These are phyloP conservation scores for Tripterygium wilfordii DNA, from an alignment of 177 flowering plant species.

Conservation along the genomic window DNA sequence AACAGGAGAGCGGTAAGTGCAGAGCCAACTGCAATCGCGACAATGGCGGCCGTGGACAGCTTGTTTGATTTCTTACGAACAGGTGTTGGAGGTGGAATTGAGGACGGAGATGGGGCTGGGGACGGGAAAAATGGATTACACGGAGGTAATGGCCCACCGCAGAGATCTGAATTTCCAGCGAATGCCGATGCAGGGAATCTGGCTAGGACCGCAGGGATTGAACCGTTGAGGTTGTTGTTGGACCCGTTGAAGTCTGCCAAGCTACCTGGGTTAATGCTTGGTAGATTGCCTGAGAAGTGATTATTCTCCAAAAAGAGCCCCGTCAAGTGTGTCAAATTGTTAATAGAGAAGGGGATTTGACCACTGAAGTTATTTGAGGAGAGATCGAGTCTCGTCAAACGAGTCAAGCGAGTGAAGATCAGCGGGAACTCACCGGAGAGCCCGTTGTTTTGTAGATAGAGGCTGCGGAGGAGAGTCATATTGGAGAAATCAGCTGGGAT, in stretches of 20 bases:
- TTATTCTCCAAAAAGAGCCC: conserved; percentile 63
- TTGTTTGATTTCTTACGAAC: conserved; percentile 22
- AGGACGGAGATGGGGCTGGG: conserved; percentile 51
- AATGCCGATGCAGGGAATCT: conserved; percentile 52
- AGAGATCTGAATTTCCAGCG: conserved; percentile 59
- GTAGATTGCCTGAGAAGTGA: conserved; percentile 58
- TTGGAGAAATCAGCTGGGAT: conserved; percentile 71
- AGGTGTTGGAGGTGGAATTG: conserved; percentile 1
- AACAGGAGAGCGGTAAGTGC: conserved; percentile 23
- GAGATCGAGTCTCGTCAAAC: conserved; percentile 58
- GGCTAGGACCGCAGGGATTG: conserved; percentile 50
- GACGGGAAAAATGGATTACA: conserved; percentile 58
- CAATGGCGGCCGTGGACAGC: conserved; percentile 50
- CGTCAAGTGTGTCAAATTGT: conserved; percentile 60
- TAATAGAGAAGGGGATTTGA: conserved; percentile 50
- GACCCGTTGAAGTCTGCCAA: conserved; percentile 48
- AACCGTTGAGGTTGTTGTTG: conserved; percentile 68
- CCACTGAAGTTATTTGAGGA: conserved; percentile 69
- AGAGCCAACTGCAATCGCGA: conserved; percentile 39
- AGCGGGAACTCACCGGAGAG: conserved; percentile 68
- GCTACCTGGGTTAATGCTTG: conserved; percentile 35
- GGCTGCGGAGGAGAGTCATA: conserved; percentile 44
- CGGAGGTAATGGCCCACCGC: conserved; percentile 62
- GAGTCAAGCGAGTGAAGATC: conserved; percentile 31
- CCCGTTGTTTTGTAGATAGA: conserved; percentile 69